These are phyloP conservation scores for Aspergillus luchuensis DNA, from an alignment of 2,329 filamentous ascomycete genomes.

Conservation along the genomic window DNA sequence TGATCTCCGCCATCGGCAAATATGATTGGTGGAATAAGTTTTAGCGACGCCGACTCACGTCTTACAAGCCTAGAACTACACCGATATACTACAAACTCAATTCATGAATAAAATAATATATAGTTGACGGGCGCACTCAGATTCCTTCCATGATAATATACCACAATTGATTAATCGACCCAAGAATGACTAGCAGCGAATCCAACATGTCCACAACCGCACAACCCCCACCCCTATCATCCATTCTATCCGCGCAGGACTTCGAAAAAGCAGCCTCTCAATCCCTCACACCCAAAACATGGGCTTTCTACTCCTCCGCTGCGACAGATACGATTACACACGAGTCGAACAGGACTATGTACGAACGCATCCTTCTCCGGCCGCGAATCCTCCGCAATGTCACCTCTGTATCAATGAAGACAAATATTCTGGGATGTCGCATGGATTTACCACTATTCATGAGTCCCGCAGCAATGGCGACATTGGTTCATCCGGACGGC, in stretches of 20 bases:
- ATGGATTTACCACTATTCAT: slow-evolving; percentile 63
- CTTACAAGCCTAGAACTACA: too few species aligned
- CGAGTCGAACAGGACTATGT: slow-evolving; percentile 57
- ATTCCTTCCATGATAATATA: too few species aligned
- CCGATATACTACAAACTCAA: too few species aligned
- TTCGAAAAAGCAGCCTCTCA: slow-evolving; percentile 60
- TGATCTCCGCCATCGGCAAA: too few species aligned
- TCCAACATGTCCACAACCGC: background rate
- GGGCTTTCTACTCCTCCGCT: slow-evolving; percentile 69
- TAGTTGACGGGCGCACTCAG: too few species aligned
- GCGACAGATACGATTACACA: slow-evolving; percentile 64
- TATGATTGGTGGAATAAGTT: too few species aligned
- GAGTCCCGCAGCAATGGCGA: slow-evolving; percentile 66
- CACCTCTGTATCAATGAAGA: slow-evolving; percentile 51
- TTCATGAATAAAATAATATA: too few species aligned
- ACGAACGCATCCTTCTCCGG: slow-evolving; percentile 60
- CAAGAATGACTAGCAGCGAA: background rate
- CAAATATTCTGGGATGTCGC: slow-evolving; percentile 57
- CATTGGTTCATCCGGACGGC: slow-evolving; percentile 65
- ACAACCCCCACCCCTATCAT: slow-evolving; percentile 48
- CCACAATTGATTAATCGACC: too few species aligned
- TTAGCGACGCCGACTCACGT: too few species aligned
- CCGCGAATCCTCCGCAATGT: slow-evolving; percentile 63
- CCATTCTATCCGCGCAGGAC: slow-evolving; percentile 60
- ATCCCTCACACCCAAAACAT: slow-evolving; percentile 64